These are phyloP conservation scores for Blastocystis sp. DNA, from an alignment of 352 stramenopile species.

Conservation along the genomic window DNA sequence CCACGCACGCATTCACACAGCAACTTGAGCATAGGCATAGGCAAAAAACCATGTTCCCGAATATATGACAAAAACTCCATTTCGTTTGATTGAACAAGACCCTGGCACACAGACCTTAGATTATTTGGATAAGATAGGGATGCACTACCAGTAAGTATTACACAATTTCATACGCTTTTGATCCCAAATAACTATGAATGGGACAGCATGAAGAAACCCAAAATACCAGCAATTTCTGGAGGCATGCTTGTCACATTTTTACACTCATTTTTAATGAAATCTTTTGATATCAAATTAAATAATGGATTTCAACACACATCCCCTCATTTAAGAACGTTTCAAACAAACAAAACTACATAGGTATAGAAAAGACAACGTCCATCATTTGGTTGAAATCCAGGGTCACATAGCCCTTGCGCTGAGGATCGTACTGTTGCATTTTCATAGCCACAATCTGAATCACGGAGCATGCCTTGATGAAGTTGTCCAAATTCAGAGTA, in stretches of 20 bases:
- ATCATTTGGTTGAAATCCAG: conserved; percentile 36
- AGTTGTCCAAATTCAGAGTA: conserved; percentile 36
- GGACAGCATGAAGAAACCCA: not conserved
- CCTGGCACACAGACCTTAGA: not conserved
- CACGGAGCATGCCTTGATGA: conserved; percentile 52
- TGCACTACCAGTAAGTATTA: not conserved
- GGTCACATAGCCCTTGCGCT: not conserved
- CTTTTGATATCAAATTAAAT: too few species aligned
- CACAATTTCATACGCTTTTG: not conserved
- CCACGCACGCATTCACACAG: conserved; percentile 15
- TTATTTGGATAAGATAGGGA: not conserved
- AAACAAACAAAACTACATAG: conserved; percentile 28
- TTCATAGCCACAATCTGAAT: conserved; percentile 28
- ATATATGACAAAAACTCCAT: conserved; percentile 63
- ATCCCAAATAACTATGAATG: not conserved
- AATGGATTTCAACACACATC: too few species aligned
- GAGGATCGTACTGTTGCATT: conserved; percentile 53
- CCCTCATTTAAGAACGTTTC: not conserved
- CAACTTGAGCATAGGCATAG: conserved; percentile 51
- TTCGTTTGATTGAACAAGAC: not conserved
- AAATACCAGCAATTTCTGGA: not conserved
- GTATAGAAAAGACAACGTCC: conserved; percentile 24
- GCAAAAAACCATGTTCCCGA: conserved; percentile 26
- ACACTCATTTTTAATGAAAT: not conserved
- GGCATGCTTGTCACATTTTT: not conserved